phyloP scores from a whole-genome alignment of 176 grass and related monocot species.

The Carex kokanica region DNA sequence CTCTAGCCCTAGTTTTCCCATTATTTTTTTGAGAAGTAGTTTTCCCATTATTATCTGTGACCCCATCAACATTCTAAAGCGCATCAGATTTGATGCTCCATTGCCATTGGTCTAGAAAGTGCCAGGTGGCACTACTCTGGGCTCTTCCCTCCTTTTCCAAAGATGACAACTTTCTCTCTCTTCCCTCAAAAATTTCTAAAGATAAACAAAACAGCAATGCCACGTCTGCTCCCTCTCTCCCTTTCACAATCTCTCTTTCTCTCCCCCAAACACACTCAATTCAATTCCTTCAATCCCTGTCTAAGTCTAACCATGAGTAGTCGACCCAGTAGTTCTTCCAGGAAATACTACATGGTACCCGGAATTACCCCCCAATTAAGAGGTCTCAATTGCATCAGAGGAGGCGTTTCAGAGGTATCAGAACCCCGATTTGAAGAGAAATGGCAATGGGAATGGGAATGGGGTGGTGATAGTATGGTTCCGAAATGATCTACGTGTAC shows the following conservation, averaged over 20 bases:
- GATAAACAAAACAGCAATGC: too few species aligned
- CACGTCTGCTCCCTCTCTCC: too few species aligned
- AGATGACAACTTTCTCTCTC: not conserved
- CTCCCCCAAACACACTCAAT: conserved; percentile 1
- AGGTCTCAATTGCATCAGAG: conserved; percentile 31
- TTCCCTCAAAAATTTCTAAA: too few species aligned
- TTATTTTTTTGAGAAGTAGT: too few species aligned
- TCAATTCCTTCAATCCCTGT: not conserved
- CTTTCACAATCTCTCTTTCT: conserved; percentile 34
- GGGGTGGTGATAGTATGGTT: conserved; percentile 74
- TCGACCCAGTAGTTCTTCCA: not conserved
- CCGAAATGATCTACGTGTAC: conserved; percentile 69
- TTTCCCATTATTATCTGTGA: too few species aligned
- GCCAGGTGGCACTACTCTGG: conserved; percentile 48
- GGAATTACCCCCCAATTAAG: conserved; percentile 39
- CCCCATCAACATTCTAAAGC: accelerated
- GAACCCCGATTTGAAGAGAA: conserved; percentile 38
- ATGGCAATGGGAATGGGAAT: not conserved
- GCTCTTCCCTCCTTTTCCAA: conserved; percentile 44
- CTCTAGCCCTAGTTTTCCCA: too few species aligned
- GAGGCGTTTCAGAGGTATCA: conserved; percentile 45
- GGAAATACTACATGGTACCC: conserved; percentile 31
- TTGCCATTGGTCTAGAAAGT: not conserved
- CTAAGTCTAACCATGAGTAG: conserved; percentile 27
- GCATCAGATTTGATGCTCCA: too few species aligned